phyloP scores from a whole-genome alignment of 768 basidiomycete genomes.

The Russula griseocarnosa region DNA sequence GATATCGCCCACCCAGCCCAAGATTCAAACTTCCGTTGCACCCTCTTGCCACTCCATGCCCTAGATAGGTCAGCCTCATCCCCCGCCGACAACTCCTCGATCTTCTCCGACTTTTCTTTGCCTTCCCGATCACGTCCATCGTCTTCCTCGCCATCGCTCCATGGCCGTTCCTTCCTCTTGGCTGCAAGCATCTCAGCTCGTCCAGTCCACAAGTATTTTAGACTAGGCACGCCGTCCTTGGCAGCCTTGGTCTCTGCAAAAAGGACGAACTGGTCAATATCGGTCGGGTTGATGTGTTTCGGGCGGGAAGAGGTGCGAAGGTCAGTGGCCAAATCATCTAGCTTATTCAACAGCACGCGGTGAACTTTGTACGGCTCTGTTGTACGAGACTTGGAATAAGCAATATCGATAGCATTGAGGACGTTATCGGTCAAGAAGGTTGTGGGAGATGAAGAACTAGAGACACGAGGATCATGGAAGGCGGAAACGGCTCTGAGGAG shows the following conservation, averaged over 20 bases:
- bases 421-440: conserved; percentile 43
- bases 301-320: conserved; percentile 33
- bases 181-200: conserved; percentile 33
- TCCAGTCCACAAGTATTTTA: conserved; percentile 38
- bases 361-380: conserved; percentile 59
- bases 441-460: conserved; percentile 14
- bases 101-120: conserved; percentile 32
- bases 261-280: conserved; percentile 51
- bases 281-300: conserved; percentile 35
- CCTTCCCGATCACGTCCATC: conserved; percentile 38
- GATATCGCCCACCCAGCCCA: conserved; percentile 44
- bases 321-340: conserved; percentile 50
- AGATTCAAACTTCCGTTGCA: conserved; percentile 47
- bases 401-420: conserved; percentile 44
- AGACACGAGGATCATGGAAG: conserved; percentile 31
- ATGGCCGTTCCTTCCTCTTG: conserved; percentile 38
- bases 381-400: conserved; percentile 46
- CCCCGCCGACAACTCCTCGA: conserved; percentile 29
- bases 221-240: conserved; percentile 36
- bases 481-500: conserved; percentile 49
- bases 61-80: conserved; percentile 35
- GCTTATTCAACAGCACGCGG: conserved; percentile 55
- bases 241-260: conserved; percentile 37
- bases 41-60: conserved; percentile 35
- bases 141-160: conserved; percentile 39